These are phyloP conservation scores for Magnolia changhungtana DNA, from an alignment of 164 flowering plant species.

Conservation along the genomic window DNA sequence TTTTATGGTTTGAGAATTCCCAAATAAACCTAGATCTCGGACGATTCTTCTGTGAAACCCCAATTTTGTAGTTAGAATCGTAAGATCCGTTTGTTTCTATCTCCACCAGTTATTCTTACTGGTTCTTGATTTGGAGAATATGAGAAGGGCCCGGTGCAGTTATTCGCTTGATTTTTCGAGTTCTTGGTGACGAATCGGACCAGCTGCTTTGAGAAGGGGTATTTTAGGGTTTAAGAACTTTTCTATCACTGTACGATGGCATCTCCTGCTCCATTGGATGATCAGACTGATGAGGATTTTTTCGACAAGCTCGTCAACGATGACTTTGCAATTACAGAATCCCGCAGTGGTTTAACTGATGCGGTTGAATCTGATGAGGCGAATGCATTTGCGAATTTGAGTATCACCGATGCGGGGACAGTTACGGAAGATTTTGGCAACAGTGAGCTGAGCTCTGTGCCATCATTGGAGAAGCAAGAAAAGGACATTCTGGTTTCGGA, in stretches of 20 bases:
- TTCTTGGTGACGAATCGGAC: neutral
- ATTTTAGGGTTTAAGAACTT: conserved; percentile 13
- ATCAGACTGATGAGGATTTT: conserved; percentile 57
- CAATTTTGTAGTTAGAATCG: conserved; percentile 4
- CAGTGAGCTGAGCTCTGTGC: conserved; percentile 1
- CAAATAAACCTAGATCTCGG: conserved; percentile 36
- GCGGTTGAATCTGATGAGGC: conserved; percentile 29
- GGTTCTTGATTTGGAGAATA: neutral
- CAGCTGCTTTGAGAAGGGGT: neutral
- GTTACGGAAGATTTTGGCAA: conserved; percentile 11
- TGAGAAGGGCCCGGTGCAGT: neutral
- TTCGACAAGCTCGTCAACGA: conserved; percentile 51
- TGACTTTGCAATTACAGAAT: conserved; percentile 22
- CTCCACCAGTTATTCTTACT: neutral
- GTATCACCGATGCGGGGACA: conserved; percentile 19
- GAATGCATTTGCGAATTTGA: conserved; percentile 27
- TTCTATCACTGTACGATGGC: conserved; percentile 27
- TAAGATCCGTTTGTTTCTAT: conserved; percentile 4
- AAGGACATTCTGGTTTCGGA: conserved; percentile 16
- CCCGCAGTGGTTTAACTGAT: conserved; percentile 10
- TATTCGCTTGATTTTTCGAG: neutral
- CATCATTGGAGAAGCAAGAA: conserved; percentile 4
- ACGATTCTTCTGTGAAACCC: neutral
- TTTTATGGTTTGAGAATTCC: conserved; percentile 12
- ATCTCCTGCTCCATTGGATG: conserved; percentile 43